These are phyloP conservation scores for Colletotrichum australisinense DNA, from an alignment of 2,329 filamentous ascomycete species.

Conservation along the genomic window DNA sequence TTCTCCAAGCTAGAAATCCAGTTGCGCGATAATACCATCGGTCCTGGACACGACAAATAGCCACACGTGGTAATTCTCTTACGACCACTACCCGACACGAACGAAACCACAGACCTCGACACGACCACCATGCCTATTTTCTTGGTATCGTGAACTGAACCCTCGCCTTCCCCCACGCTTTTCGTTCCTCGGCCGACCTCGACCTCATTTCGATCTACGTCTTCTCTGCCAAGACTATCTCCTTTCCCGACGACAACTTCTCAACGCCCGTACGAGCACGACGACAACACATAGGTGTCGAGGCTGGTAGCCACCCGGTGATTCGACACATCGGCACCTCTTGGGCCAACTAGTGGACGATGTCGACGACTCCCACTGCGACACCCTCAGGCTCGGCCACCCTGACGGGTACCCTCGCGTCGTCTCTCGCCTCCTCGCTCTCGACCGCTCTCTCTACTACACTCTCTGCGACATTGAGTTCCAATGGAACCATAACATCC, in stretches of 20 bases:
- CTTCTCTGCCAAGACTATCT: background rate
- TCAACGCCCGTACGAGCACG: background rate
- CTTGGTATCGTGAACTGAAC: constrained; percentile 13
- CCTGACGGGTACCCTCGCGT: constrained; percentile 38
- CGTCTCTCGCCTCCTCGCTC: constrained; percentile 30
- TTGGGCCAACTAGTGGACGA: constrained; percentile 2
- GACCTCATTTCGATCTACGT: background rate
- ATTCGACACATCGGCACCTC: background rate
- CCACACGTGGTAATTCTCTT: background rate
- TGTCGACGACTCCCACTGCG: constrained; percentile 27
- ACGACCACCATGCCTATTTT: background rate
- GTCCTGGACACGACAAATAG: background rate
- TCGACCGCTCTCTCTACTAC: constrained; percentile 15
- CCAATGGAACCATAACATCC: constrained; percentile 20
- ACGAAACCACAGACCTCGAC: background rate
- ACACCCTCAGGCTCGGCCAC: constrained; percentile 35
- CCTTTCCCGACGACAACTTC: background rate
- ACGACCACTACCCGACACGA: background rate
- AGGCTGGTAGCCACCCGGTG: background rate
- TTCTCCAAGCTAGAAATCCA: background rate
- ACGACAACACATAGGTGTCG: background rate
- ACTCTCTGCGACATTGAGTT: constrained; percentile 14
- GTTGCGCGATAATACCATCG: background rate
- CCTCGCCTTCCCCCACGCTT: background rate
- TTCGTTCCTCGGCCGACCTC: background rate